These are phyloP conservation scores for Porphyridium purpureum DNA, from an alignment of 23 red algal genomes.

Conservation along the genomic window DNA sequence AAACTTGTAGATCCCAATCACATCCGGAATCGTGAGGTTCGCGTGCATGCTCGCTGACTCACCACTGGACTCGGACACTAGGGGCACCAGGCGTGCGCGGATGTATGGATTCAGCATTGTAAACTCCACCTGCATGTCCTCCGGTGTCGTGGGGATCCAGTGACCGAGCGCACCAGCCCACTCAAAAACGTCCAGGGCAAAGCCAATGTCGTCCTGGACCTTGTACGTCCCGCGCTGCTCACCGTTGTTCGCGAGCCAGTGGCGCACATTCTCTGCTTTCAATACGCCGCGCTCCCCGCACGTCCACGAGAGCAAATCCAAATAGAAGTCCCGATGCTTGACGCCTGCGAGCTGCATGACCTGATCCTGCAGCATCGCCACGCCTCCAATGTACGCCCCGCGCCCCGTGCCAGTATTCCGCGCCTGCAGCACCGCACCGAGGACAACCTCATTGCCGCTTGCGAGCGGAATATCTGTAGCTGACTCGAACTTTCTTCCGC, in stretches of 20 bases:
- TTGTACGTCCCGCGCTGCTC: constrained; percentile 18
- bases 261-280: constrained; percentile 6
- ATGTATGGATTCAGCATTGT: constrained; percentile 85
- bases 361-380: constrained; percentile 23
- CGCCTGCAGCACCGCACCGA: constrained; percentile 36
- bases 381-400: constrained; percentile 25
- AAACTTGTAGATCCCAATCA: constrained; percentile 78
- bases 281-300: constrained; percentile 36
- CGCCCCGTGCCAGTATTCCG: constrained; percentile 12
- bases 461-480: constrained; percentile 18
- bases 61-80: no score
- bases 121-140: constrained; percentile 81
- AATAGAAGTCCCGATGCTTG: constrained; percentile 12
- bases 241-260: constrained; percentile 1
- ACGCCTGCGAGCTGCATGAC: constrained; percentile 7
- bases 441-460: constrained; percentile 23
- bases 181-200: constrained; percentile 43
- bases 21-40: constrained; percentile 37
- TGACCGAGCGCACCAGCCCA: constrained; percentile 20
- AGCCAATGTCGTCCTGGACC: constrained; percentile 45
- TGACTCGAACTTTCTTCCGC: not conserved
- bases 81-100: constrained; percentile 10
- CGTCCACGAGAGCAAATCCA: constrained; percentile 31
- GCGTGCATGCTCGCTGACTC: constrained; percentile 25
- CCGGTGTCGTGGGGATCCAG: constrained; percentile 37